phyloP scores from a whole-genome alignment of 192 early-diverging fungal genomes.

The Coemansia sp. region DNA sequence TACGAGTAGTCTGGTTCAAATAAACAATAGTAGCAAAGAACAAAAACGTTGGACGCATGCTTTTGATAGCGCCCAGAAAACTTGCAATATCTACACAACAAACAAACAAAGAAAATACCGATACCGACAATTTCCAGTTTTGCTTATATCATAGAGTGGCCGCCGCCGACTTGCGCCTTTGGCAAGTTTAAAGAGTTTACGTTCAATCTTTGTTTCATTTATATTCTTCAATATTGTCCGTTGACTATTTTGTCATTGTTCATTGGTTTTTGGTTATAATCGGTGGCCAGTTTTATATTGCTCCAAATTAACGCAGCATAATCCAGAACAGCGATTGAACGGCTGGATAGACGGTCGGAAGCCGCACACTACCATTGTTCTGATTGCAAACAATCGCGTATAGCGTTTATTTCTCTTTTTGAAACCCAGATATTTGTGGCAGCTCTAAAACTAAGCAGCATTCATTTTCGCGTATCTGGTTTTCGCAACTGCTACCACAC shows the following conservation, averaged over 20 bases:
- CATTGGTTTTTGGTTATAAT: not conserved
- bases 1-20: not conserved
- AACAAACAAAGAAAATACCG: slow-evolving; percentile 7
- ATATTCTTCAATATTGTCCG: not conserved
- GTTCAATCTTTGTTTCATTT: not conserved
- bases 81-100: not conserved
- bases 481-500: not conserved
- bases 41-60: not conserved
- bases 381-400: not conserved
- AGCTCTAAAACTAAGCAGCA: not conserved
- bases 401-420: not conserved
- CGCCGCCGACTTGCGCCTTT: not conserved
- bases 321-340: not conserved
- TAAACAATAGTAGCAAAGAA: slow-evolving; percentile 9
- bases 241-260: not conserved
- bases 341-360: not conserved
- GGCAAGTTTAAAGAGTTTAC: not conserved
- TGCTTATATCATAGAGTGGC: not conserved
- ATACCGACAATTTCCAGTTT: not conserved
- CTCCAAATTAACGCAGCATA: not conserved
- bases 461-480: not conserved
- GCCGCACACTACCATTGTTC: not conserved
- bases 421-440: slow-evolving; percentile 1
- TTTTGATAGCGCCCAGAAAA: not conserved
- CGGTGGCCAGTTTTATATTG: not conserved